Evolutionary conservation across 768 basidiomycete species (phyloP).

Genomic region (Mycena polygramma): DNA sequence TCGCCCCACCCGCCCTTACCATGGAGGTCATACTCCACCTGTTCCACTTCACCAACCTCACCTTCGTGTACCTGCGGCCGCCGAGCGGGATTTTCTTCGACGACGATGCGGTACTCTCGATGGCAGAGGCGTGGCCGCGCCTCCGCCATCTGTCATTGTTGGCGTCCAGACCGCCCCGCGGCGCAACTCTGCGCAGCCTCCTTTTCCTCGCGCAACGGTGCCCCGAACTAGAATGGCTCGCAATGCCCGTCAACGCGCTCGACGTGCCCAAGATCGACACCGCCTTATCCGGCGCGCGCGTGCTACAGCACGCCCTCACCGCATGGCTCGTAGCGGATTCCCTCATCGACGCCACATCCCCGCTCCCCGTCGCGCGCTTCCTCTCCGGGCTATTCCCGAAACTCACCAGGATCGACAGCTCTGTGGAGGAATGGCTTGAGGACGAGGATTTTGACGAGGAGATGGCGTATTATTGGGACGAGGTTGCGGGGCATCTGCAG

Average conservation of each 20-base stretch:
- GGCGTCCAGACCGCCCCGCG: not conserved
- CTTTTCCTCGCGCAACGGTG: not conserved
- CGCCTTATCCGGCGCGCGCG: too few species aligned
- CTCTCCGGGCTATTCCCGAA: not conserved
- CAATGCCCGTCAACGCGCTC: not conserved
- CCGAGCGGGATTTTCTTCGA: slow-evolving; percentile 6
- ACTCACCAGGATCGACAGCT: not conserved
- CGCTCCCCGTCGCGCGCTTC: not conserved
- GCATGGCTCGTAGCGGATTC: slow-evolving; percentile 1
- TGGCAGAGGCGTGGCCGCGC: slow-evolving; percentile 2
- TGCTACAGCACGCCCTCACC: not conserved
- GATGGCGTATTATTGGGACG: not conserved
- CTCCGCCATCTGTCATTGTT: not conserved
- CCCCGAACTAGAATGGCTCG: not conserved
- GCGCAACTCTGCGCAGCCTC: slow-evolving; percentile 6
- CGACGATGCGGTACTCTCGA: not conserved
- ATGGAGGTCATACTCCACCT: too few species aligned
- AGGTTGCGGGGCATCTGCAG: not conserved
- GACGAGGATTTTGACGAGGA: not conserved
- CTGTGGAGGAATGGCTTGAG: not conserved
- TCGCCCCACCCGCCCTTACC: too few species aligned
- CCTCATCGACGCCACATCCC: not conserved
- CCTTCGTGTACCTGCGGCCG: too few species aligned
- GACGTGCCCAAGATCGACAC: not conserved
- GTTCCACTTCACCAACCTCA: too few species aligned